Evolutionary conservation across 2,329 filamentous ascomycete genomes (phyloP).

Genomic region (Fusarium bulbicola): DNA sequence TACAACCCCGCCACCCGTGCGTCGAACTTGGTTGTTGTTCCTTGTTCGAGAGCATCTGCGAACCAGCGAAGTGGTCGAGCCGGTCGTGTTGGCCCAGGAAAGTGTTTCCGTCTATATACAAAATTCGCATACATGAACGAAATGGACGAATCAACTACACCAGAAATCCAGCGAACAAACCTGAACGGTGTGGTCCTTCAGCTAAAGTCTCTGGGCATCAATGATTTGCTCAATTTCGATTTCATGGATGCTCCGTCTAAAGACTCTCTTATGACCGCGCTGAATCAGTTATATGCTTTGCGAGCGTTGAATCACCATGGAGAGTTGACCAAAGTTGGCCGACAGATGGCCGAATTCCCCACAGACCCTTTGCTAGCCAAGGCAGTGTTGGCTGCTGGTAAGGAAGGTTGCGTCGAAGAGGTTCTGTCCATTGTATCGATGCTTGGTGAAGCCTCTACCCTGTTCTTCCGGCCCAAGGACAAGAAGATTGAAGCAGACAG

Average conservation of each 20-base stretch:
- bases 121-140: constrained; percentile 96
- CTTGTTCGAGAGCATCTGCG: constrained; percentile 89
- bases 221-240: constrained; percentile 91
- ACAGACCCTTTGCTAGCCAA: constrained; percentile 93
- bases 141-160: constrained; percentile 89
- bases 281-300: constrained; percentile 91
- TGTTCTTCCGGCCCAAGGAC: constrained; percentile 96
- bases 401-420: constrained; percentile 93
- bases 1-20: constrained; percentile 93
- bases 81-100: constrained; percentile 89
- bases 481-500: constrained; percentile 97
- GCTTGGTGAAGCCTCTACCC: constrained; percentile 84
- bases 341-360: constrained; percentile 95
- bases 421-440: constrained; percentile 94
- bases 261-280: constrained; percentile 85
- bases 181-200: constrained; percentile 85
- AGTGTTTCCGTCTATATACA: constrained; percentile 93
- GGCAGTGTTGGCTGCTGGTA: constrained; percentile 86
- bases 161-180: constrained; percentile 92
- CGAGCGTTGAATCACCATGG: constrained; percentile 90
- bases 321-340: constrained; percentile 87
- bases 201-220: constrained; percentile 89
- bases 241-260: constrained; percentile 95
- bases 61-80: constrained; percentile 94
- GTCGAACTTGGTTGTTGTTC: constrained; percentile 89